Conservation (phyloP, 371 early-diverging fungal genomes). For the Haplosporangium sp. region DNA sequence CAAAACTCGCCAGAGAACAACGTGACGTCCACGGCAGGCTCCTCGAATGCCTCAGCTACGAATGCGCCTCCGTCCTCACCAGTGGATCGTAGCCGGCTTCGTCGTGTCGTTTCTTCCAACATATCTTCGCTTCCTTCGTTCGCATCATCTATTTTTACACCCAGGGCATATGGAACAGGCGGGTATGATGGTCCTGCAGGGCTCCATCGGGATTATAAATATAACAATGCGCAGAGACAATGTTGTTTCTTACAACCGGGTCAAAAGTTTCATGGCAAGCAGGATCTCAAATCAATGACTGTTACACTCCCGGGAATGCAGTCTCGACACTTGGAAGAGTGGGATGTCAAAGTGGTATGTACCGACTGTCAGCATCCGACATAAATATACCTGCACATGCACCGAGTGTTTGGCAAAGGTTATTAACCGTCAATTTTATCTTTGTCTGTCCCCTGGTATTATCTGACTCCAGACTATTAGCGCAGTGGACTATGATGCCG, state of each 20-base stretch:
- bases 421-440: no score
- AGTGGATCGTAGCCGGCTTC: not conserved
- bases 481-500: conserved; percentile 60
- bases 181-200: conserved; percentile 2
- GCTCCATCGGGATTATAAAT: not conserved
- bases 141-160: conserved; percentile 25
- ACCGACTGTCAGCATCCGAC: not conserved
- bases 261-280: conserved; percentile 52
- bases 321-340: conserved; percentile 48
- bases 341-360: conserved; percentile 60
- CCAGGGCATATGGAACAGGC: not conserved
- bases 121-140: conserved; percentile 38
- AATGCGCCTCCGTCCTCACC: not conserved
- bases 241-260: conserved; percentile 55
- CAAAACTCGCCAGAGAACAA: not conserved
- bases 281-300: conserved; percentile 34
- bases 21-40: not conserved
- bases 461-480: conserved; percentile 54
- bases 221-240: conserved; percentile 32
- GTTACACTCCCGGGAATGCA: conserved; percentile 16
- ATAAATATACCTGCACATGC: not conserved
- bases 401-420: no score
- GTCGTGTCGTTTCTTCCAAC: conserved; percentile 7
- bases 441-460: not conserved
- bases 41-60: not conserved